phyloP scores from a whole-genome alignment of 2,329 filamentous ascomycete species.

The Ophiobolus disseminans region DNA sequence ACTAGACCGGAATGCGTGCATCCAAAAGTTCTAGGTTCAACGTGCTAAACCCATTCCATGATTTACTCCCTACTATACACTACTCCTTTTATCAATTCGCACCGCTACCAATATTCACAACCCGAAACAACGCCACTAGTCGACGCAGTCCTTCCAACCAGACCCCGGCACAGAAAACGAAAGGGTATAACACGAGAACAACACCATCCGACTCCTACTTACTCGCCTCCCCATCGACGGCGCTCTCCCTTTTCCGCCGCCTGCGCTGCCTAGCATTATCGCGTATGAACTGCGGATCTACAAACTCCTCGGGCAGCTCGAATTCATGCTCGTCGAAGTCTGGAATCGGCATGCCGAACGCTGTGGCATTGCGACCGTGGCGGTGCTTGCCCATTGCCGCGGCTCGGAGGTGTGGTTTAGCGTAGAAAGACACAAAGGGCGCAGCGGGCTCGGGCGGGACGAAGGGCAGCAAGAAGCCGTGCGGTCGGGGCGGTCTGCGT shows the following conservation, averaged over 20 bases:
- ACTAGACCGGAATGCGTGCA: too few species aligned
- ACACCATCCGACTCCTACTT: slow-evolving; percentile 1
- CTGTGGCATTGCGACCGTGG: slow-evolving; percentile 72
- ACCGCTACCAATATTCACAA: too few species aligned
- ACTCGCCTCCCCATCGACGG: slow-evolving; percentile 9
- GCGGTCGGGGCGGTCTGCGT: slow-evolving; percentile 40
- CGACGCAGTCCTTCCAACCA: too few species aligned
- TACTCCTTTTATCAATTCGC: too few species aligned
- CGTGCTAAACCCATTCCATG: too few species aligned
- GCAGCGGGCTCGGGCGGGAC: slow-evolving; percentile 51
- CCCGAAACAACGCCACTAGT: too few species aligned
- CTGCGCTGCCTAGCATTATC: slow-evolving; percentile 69
- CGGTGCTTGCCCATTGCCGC: slow-evolving; percentile 76
- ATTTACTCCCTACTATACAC: too few species aligned
- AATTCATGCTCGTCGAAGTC: slow-evolving; percentile 77
- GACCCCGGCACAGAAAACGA: too few species aligned
- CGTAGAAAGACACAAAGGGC: slow-evolving; percentile 87
- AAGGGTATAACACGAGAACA: slow-evolving; percentile 20
- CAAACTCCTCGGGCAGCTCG: slow-evolving; percentile 71
- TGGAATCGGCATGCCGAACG: slow-evolving; percentile 83
- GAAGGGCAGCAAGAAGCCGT: slow-evolving; percentile 40
- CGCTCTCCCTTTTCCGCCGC: slow-evolving; percentile 63
- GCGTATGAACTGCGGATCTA: slow-evolving; percentile 57
- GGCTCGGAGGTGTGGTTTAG: slow-evolving; percentile 79
- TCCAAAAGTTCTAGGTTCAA: too few species aligned